Conservation (phyloP, 2,329 filamentous ascomycete genomes). For the Tolypocladium ovalisporum region DNA sequence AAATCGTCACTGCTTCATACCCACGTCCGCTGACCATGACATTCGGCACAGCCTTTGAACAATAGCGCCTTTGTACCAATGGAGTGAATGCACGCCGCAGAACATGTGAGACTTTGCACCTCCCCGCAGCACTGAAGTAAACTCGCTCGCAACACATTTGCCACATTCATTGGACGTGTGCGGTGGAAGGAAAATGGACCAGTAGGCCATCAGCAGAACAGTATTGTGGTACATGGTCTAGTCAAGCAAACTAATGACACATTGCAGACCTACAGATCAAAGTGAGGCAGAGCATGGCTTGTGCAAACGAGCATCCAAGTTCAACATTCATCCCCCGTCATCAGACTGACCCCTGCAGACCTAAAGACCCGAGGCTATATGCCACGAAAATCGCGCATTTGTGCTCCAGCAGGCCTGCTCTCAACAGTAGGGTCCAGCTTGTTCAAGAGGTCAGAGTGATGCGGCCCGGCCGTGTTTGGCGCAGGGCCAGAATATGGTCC, state of each 20-base stretch:
- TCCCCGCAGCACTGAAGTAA: not conserved
- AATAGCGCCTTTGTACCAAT: not conserved
- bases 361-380: not conserved
- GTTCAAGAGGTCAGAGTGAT: constrained; percentile 6
- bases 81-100: too few species aligned
- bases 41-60: not conserved
- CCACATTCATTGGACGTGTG: not conserved
- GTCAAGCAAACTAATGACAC: not conserved
- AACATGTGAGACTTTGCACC: not conserved
- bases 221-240: not conserved
- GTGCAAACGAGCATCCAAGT: not conserved
- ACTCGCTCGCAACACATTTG: not conserved
- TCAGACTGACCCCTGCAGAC: not conserved
- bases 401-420: constrained; percentile 8
- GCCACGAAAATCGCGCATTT: not conserved
- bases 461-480: constrained; percentile 6
- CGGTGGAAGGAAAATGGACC: not conserved
- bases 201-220: not conserved
- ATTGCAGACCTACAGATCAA: not conserved
- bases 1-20: too few species aligned
- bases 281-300: too few species aligned
- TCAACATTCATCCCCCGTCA: not conserved
- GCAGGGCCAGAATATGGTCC: constrained; percentile 1
- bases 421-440: constrained; percentile 6
- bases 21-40: not conserved